Evolutionary conservation across 139 green algal genomes (phyloP), one percentile per base, ranked within the genome.

Genomic region (Coelastrella sp.): DNA sequence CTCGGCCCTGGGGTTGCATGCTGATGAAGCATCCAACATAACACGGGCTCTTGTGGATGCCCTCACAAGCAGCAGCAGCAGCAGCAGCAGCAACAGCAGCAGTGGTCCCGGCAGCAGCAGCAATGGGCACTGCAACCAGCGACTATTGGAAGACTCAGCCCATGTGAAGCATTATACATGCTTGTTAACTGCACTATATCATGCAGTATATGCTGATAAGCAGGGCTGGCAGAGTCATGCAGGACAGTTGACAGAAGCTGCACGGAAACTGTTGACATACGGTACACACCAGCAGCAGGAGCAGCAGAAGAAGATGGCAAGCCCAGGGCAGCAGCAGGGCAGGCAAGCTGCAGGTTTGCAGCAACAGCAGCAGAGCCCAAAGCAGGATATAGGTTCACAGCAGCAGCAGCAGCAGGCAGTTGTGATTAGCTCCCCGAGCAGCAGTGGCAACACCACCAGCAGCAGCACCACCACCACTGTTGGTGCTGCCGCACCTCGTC

Each of bases 221-320:
- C 68, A 87, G 22, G 86, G 79, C 6, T 93, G 91, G 92, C 80
- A 90, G 56, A 32, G 71, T 0, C 80, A 92, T 7, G 82, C 85
- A 6, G 89, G n/a, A 2, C 13, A 65, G 8, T 17, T 95, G 6
- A 87, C 91, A 23, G 92, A 95, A 86, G 86, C 90, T 59, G 66
- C 92, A 20, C 76, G 86, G 56, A 88, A 88, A 47, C 75, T 95
- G 68, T 22, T 93, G 4, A 65, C 74, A 17, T 95, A 92, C 73
- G 92, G 92, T 3, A 66, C 80, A 56, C 68, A 66, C 23, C 91
- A 16, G 57, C 88, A 57, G 47, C 73, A 5, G 17, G 23, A 16
- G 83, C 87, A 19, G 13, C 82, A 19, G 75, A 81, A 32, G 61
- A 80, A 20, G 59, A n/a, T 47, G 4, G 58, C 5, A 17, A 6